Evolutionary conservation across 192 early-diverging fungal species (phyloP).

Genomic region (Geranomyces michiganensis): DNA sequence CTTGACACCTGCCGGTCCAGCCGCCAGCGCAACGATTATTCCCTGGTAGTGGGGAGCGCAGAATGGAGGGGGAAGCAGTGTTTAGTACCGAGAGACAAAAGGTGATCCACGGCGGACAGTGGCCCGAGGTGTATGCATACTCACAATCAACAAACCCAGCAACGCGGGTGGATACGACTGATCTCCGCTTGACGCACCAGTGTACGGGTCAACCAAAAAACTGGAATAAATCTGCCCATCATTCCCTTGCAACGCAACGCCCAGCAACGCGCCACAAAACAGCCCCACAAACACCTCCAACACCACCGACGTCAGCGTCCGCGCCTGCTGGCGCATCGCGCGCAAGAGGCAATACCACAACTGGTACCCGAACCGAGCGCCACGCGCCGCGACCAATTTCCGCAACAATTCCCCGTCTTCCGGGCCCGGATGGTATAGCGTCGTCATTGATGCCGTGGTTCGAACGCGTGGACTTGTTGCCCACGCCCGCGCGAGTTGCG

Average conservation of each 20-base stretch:
- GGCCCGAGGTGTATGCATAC: no score
- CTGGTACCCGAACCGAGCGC: constrained; percentile 39
- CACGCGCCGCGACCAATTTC: constrained; percentile 39
- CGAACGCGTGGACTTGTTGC: constrained; percentile 9
- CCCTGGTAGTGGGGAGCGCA: constrained; percentile 9
- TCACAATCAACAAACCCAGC: no score
- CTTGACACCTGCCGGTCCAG: constrained; percentile 51
- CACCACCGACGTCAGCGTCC: constrained; percentile 24
- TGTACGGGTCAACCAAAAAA: no score
- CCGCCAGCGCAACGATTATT: constrained; percentile 42
- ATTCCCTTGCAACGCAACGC: constrained; percentile 22
- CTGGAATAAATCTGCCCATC: no score
- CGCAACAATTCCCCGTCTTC: constrained; percentile 35
- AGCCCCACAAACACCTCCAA: constrained; percentile 51
- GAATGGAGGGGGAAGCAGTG: neutral
- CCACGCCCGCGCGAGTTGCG: constrained; percentile 38
- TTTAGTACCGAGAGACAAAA: no score
- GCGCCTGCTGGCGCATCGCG: constrained; percentile 41
- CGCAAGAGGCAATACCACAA: constrained; percentile 41
- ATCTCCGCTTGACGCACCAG: no score
- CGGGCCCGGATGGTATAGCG: neutral
- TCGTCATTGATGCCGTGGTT: neutral
- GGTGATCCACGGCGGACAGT: no score
- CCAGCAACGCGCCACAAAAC: constrained; percentile 48
- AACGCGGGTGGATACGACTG: no score